These are phyloP conservation scores for Scutellospora calospora DNA, from an alignment of 371 early-diverging fungal genomes.

Conservation along the genomic window DNA sequence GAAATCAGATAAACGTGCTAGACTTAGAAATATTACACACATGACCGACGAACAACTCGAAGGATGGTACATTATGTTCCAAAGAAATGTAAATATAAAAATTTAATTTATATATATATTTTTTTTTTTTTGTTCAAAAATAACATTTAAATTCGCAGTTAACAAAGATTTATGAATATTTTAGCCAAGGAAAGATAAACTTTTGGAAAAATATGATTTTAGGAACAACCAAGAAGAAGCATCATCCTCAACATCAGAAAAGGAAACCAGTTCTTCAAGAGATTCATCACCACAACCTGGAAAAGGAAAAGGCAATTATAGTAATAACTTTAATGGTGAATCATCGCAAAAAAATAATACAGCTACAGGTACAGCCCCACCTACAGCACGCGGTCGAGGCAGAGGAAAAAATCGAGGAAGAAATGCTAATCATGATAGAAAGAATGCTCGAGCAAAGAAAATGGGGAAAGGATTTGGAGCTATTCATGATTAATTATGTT, in stretches of 20 bases:
- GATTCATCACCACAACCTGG: neutral
- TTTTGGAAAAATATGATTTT: conserved; percentile 30
- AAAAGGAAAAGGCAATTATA: neutral
- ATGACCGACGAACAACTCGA: conserved; percentile 93
- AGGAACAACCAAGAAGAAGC: neutral
- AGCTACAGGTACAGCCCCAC: no score
- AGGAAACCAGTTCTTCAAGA: neutral
- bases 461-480: conserved; percentile 17
- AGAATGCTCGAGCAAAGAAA: conserved; percentile 26
- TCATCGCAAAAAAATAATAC: neutral
- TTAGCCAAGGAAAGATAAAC: conserved; percentile 39
- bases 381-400: neutral
- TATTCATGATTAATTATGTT: no score
- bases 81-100: conserved; percentile 73
- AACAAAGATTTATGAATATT: neutral
- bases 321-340: neutral
- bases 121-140: neutral
- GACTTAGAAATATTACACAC: conserved; percentile 70
- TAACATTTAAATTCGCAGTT: neutral
- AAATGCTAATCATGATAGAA: conserved; percentile 6
- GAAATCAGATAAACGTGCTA: conserved; percentile 67
- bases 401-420: neutral
- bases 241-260: neutral
- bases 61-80: conserved; percentile 91
- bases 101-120: neutral